Evolutionary conservation across 2,329 filamentous ascomycete genomes (phyloP).

Genomic region (Fusarium aywerte): DNA sequence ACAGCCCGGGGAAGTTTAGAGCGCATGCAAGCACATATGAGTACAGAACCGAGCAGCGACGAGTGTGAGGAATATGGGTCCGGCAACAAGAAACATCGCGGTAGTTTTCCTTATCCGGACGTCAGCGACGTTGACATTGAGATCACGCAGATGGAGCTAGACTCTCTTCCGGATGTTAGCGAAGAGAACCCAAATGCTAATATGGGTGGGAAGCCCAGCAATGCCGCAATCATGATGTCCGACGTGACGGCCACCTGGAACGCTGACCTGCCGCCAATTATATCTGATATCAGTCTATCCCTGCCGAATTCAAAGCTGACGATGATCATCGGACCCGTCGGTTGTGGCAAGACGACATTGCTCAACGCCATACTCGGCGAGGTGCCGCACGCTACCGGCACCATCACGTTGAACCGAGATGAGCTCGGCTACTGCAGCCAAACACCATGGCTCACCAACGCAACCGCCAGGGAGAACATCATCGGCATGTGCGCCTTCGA

Average conservation of each 20-base stretch:
- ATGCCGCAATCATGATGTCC: constrained; percentile 8
- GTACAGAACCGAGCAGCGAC: neutral
- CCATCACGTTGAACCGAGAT: constrained; percentile 5
- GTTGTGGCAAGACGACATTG: constrained; percentile 13
- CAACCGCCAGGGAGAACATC: constrained; percentile 54
- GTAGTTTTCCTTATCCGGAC: constrained; percentile 2
- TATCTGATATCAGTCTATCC: constrained; percentile 5
- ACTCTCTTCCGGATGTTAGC: constrained; percentile 1
- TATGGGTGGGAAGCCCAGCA: neutral
- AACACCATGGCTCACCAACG: constrained; percentile 56
- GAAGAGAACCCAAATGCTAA: constrained; percentile 4
- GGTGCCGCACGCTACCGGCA: constrained; percentile 5
- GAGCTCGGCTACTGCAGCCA: constrained; percentile 54
- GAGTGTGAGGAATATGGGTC: constrained; percentile 1
- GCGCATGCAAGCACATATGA: constrained; percentile 12
- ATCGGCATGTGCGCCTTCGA: constrained; percentile 48
- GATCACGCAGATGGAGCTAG: neutral
- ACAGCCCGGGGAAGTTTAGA: constrained; percentile 10
- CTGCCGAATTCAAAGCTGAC: constrained; percentile 9
- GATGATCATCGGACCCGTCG: constrained; percentile 6
- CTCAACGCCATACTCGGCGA: constrained; percentile 7
- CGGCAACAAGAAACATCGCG: constrained; percentile 1
- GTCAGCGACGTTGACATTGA: neutral
- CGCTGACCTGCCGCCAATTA: constrained; percentile 2
- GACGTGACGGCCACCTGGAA: constrained; percentile 7